Evolutionary conservation across 768 basidiomycete genomes (phyloP), one percentile per base, ranked within the genome.

Genomic region (Brasilioporus rufonigricans): DNA sequence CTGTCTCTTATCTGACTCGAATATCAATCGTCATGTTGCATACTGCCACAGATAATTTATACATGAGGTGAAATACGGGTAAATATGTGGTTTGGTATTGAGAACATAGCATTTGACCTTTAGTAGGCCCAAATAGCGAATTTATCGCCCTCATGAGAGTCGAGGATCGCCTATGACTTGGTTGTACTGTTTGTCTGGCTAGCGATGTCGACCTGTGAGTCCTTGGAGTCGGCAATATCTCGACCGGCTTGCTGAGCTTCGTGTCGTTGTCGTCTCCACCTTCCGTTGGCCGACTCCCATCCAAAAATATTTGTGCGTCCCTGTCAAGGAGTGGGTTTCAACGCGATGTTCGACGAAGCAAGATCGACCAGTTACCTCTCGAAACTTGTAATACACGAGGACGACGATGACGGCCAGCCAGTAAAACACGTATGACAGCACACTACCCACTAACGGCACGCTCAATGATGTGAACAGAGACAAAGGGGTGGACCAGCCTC

Each of bases 401-500:
- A 75, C 75, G 32, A 65, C 80, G 44, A 95, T 84, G 60, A 89
- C 89, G 13, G 86, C 82, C 57, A 97, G 59, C 95, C 95, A 98
- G 76, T 95, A 98, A 71, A 92, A 89, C 45, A 91, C 83, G 69
- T 98, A 98, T 0, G 85, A 75, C n/a, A 96, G 76, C 21, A 98
- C 79, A 1, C 87, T 81, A 13, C 95, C 93, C 55, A 87, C 81
- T 83, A 57, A 33, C 9, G 56, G 21, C 40, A 33, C 11, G 46
- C 43, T 60, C 19, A 49, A 16, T 33, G 18, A 35, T 18, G 45
- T 45, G 47, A 46, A 47, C 6, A 41, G 44, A 24, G 21, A 18
- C 2, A 9, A 8, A 45, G 27, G 43, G 14, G 3, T 1, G 16
- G 19, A 10, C 7, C 10, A 19, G 11, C 9, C 77, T 61, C 63